Percentiles rank a stretch among this genome's conserved stretches.
phyloP scores from a whole-genome alignment of 257 asterid genomes.

The Petunia secreta region DNA sequence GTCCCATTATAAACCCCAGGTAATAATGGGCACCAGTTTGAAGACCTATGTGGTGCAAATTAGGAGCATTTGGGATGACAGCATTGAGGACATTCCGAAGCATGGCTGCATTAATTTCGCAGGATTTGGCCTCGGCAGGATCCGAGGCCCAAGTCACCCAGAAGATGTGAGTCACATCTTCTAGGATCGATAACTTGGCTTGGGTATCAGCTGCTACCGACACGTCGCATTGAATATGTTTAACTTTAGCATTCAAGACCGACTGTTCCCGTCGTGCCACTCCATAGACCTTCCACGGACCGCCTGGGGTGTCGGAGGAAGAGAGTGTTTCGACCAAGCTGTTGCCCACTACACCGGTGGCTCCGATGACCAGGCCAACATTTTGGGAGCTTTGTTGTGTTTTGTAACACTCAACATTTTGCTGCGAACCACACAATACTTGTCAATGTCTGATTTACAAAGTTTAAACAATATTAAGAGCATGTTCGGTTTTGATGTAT shows the following conservation, averaged over 20 bases:
- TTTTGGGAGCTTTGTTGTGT: conserved; percentile 61
- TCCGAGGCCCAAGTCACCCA: conserved; percentile 74
- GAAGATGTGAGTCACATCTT: conserved; percentile 69
- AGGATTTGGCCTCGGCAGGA: conserved; percentile 65
- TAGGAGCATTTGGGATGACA: conserved; percentile 66
- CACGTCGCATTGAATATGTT: conserved; percentile 70
- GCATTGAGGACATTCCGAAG: conserved; percentile 58
- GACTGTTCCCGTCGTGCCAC: conserved; percentile 87
- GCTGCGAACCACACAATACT: conserved; percentile 40
- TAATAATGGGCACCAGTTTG: conserved; percentile 56
- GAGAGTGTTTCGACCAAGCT: conserved; percentile 93
- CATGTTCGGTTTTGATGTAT: too few species aligned
- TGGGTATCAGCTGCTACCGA: conserved; percentile 44
- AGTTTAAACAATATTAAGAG: too few species aligned
- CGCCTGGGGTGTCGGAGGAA: conserved; percentile 91
- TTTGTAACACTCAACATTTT: conserved; percentile 59
- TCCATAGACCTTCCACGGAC: conserved; percentile 96
- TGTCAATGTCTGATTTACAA: too few species aligned
- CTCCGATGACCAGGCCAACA: conserved; percentile 80
- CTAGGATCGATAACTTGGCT: conserved; percentile 38
- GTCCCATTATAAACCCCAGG: conserved; percentile 50
- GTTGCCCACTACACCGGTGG: conserved; percentile 86
- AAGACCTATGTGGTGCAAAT: conserved; percentile 52
- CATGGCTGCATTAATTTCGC: conserved; percentile 71
- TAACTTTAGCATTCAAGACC: conserved; percentile 69